Evolutionary conservation across 2,329 filamentous ascomycete species (phyloP).

Genomic region (Alternaria sp.): DNA sequence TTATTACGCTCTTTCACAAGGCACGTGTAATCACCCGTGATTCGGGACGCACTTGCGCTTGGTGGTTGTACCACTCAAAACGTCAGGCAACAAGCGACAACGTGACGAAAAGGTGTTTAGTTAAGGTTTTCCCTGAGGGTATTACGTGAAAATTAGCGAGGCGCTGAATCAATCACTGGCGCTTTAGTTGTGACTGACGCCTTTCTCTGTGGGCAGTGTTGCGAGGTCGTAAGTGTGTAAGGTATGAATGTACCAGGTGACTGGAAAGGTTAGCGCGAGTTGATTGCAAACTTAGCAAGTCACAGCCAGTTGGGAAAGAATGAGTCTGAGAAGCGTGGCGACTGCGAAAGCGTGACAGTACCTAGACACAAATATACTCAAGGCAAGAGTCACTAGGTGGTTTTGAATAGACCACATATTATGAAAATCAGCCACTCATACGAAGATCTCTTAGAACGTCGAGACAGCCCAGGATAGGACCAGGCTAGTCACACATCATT

Average conservation of each 20-base stretch:
- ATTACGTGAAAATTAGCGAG: not conserved
- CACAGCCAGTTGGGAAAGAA: not conserved
- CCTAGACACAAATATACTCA: not conserved
- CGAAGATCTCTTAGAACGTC: not conserved
- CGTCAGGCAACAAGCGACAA: not conserved
- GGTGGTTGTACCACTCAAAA: not conserved
- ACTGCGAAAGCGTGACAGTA: not conserved
- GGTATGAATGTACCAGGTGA: not conserved
- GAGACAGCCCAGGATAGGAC: not conserved
- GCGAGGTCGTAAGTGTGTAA: not conserved
- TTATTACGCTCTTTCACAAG: not conserved
- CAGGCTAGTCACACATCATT: conserved; percentile 8
- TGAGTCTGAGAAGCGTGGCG: not conserved
- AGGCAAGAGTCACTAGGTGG: not conserved
- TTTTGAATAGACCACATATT: not conserved
- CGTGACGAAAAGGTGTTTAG: not conserved
- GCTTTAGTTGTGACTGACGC: not conserved
- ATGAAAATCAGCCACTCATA: not conserved
- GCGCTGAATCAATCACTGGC: not conserved
- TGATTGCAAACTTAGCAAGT: not conserved
- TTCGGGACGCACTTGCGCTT: not conserved
- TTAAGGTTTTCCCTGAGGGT: not conserved
- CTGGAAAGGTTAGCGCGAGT: not conserved
- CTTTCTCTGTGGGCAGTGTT: not conserved
- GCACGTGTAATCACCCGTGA: not conserved